Evolutionary conservation across 345 rosid species (phyloP).

Genomic region (Noccaea caerulescens): DNA sequence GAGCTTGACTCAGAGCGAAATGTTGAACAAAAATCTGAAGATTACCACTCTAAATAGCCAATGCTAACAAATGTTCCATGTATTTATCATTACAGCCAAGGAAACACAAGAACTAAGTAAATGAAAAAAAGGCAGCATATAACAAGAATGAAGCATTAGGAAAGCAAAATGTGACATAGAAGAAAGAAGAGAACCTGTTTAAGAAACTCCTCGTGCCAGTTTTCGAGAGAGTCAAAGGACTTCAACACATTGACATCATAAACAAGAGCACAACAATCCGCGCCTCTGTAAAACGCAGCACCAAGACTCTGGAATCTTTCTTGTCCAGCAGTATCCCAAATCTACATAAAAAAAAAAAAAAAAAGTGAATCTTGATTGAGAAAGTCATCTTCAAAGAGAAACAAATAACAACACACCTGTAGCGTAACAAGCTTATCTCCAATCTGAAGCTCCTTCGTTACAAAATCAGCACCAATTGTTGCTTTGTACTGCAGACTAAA

Average conservation of each 20-base stretch:
- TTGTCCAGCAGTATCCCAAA: conserved; percentile 99
- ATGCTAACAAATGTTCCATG: conserved; percentile 14
- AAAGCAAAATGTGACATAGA: conserved; percentile 16
- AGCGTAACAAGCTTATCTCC: conserved; percentile 92
- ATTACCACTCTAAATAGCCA: conserved; percentile 13
- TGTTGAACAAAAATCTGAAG: background rate
- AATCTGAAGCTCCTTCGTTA: conserved; percentile 94
- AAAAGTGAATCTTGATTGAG: background rate
- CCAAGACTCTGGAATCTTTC: conserved; percentile 97
- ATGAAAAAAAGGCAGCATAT: background rate
- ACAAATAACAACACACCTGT: conserved; percentile 57
- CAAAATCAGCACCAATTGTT: conserved; percentile 97
- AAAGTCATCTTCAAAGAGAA: background rate
- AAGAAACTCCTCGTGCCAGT: conserved; percentile 98
- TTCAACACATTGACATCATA: conserved; percentile 89
- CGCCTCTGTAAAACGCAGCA: conserved; percentile 96
- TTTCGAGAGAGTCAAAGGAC: conserved; percentile 90
- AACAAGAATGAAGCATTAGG: conserved; percentile 16
- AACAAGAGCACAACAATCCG: conserved; percentile 92
- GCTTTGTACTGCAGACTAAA: conserved; percentile 98
- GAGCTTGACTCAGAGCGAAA: background rate
- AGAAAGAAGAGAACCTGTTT: conserved; percentile 64
- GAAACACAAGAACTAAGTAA: background rate
- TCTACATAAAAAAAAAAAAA: conserved; percentile 47
- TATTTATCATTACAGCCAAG: background rate